Evolutionary conservation across 768 basidiomycete species (phyloP), one percentile per base, ranked within the genome.

Genomic region (Serendipita vermifera): DNA sequence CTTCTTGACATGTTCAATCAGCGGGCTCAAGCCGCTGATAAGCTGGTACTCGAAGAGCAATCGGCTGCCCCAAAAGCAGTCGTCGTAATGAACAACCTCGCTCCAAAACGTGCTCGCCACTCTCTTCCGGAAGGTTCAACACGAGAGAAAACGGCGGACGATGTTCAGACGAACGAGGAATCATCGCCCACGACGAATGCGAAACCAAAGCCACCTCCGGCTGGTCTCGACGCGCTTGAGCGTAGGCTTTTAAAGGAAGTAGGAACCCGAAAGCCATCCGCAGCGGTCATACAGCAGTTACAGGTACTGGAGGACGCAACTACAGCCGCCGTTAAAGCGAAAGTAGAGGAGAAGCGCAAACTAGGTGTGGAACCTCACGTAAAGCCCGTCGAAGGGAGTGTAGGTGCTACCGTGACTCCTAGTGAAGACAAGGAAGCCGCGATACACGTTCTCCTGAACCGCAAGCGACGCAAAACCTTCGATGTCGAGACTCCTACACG

Each of bases 161-260:
- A n/a, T n/a, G n/a, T n/a, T n/a, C n/a, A n/a, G n/a, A n/a, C n/a
- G n/a, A n/a, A n/a, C n/a, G n/a, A n/a, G n/a, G n/a, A n/a, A n/a
- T n/a, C n/a, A n/a, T n/a, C n/a, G n/a, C n/a, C n/a, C n/a, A n/a
- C n/a, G n/a, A n/a, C n/a, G n/a, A n/a, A n/a, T n/a, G n/a, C n/a
- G n/a, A n/a, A n/a, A n/a, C n/a, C n/a, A n/a, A n/a, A n/a, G n/a
- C 3, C 60, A 58, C 46, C 55, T 60, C 51, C 33, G 61, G 80
- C 73, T 51, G 85, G 85, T 6, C 68, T 89, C 2, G 85, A 89
- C 60, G 85, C 81, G 2, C 69, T 89, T 5, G 86, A 89, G 64
- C 72, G 78, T 46, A 72, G 80, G 54, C 69, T 89, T 3, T 67
- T 83, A 0, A 80, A 78, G 0, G 80, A 87, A 62, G 85, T 88